Conservation (phyloP, 805 yeast species). For the Danielia reshetovae region DNA sequence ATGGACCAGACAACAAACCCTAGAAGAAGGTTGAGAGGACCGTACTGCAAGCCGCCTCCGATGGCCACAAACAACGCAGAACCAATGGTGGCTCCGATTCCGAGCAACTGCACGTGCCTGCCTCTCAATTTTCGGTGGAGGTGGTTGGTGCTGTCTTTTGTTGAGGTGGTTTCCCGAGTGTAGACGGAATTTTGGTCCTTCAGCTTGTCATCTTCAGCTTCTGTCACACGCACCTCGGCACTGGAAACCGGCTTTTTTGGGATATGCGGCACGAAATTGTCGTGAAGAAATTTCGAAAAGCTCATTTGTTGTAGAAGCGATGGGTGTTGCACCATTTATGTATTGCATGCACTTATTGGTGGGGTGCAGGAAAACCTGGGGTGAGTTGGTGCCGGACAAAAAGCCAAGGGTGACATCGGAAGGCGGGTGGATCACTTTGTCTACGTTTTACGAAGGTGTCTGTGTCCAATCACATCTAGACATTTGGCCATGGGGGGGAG, state of each 20-base stretch:
- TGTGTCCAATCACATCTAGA: no score
- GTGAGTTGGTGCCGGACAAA: no score
- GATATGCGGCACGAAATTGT: constrained; percentile 15
- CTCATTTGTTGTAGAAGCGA: constrained; percentile 4
- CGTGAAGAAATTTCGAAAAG: constrained; percentile 1
- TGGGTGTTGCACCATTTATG: no score
- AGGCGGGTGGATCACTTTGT: no score
- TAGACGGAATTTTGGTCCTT: constrained; percentile 3
- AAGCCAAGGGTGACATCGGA: no score
- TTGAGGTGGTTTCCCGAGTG: constrained; percentile 8
- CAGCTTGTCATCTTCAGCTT: constrained; percentile 1
- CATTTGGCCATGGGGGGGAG: no score
- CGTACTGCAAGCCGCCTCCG: constrained; percentile 57
- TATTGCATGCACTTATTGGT: background rate
- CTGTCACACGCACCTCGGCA: constrained; percentile 1
- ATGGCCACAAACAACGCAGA: constrained; percentile 75
- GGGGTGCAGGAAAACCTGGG: constrained; percentile 2
- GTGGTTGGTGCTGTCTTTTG: constrained; percentile 9
- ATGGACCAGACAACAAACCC: constrained; percentile 67
- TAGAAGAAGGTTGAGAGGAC: constrained; percentile 63
- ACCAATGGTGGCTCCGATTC: constrained; percentile 81
- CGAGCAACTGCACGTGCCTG: constrained; percentile 74
- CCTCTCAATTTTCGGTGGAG: constrained; percentile 48
- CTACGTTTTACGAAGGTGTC: no score
- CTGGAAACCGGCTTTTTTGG: constrained; percentile 7